Evolutionary conservation across 73 alveolate genomes (phyloP), one percentile per base, ranked within the genome.

Genomic region (Paramecium octaurelia): DNA sequence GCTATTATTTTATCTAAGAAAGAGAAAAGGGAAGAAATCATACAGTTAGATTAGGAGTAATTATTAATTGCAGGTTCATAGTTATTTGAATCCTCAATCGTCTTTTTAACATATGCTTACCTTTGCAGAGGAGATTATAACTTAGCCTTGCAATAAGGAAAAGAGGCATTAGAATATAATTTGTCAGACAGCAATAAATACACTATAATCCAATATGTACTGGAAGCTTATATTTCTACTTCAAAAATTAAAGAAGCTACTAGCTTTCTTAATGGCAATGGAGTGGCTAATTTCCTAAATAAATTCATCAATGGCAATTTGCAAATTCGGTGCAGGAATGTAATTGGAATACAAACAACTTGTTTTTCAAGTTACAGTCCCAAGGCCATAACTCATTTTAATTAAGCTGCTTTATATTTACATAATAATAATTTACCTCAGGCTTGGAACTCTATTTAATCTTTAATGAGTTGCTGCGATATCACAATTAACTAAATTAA

Each of bases 51-150:
- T 23, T 23, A 80, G 18, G 91, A 80, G 10, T 18, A 20, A 21
- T 38, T 80, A 10, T 16, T 23, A 80, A 48, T 80, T 9, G 34
- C 38, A 24, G 50, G 50, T 44, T 80, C 70, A 2, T 24, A 80
- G 24, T 18, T 80, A 23, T 44, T 80, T 23, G 76, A 80, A 80
- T 80, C 91, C 20, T 40, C 64, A 3, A 24, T 24, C 6, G 91
- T 80, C 6, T 80, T 44, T 43, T 46, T 80, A 80, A 40, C 75
- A 43, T 80, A 80, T 43, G 71, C 91, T 0, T 35, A 43, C 4
- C 46, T 80, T 38, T 44, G 91, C 20, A 80, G 91, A 80, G 91
- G 91, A 11, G 91, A 80, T 44, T 80, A 8, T 20, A 80, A 80
- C 16, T 46, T 38, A 44, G 75, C 91, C 20, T 20, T 80, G 21